These are phyloP conservation scores for Termitomyces sp. DNA, from an alignment of 768 basidiomycete species.

Conservation along the genomic window DNA sequence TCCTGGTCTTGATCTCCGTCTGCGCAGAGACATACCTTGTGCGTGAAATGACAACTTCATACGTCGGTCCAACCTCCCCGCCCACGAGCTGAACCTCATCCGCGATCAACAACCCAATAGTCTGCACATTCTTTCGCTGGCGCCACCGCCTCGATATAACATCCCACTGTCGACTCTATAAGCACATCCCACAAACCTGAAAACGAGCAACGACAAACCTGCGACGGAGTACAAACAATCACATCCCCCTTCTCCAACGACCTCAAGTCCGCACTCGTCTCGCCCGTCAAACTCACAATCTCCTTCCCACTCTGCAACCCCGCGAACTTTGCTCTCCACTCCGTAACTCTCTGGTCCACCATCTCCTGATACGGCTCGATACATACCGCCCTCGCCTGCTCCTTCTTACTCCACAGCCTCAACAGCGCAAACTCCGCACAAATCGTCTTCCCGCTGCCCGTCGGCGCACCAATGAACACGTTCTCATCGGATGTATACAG, in stretches of 20 bases:
- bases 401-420: constrained; percentile 88
- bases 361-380: constrained; percentile 97
- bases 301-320: constrained; percentile 87
- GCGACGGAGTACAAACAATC: constrained; percentile 88
- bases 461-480: constrained; percentile 93
- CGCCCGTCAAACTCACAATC: constrained; percentile 90
- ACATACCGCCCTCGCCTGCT: constrained; percentile 83
- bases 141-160: constrained; percentile 92
- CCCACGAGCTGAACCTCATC: constrained; percentile 96
- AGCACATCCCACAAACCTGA: background rate
- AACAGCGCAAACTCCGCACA: constrained; percentile 95
- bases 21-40: constrained; percentile 96
- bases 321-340: constrained; percentile 86
- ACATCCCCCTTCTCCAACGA: constrained; percentile 88
- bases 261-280: constrained; percentile 87
- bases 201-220: constrained; percentile 43
- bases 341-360: constrained; percentile 85
- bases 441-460: constrained; percentile 95
- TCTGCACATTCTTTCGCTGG: constrained; percentile 94
- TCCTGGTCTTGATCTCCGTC: constrained; percentile 86
- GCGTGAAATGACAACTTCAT: constrained; percentile 92
- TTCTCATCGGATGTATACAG: constrained; percentile 96
- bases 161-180: constrained; percentile 68
- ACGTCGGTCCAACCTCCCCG: constrained; percentile 92
- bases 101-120: constrained; percentile 85